Evolutionary conservation across 2,329 filamentous ascomycete genomes (phyloP), one percentile per base, ranked within the genome.

Genomic region (Exophiala xenobiotica): DNA sequence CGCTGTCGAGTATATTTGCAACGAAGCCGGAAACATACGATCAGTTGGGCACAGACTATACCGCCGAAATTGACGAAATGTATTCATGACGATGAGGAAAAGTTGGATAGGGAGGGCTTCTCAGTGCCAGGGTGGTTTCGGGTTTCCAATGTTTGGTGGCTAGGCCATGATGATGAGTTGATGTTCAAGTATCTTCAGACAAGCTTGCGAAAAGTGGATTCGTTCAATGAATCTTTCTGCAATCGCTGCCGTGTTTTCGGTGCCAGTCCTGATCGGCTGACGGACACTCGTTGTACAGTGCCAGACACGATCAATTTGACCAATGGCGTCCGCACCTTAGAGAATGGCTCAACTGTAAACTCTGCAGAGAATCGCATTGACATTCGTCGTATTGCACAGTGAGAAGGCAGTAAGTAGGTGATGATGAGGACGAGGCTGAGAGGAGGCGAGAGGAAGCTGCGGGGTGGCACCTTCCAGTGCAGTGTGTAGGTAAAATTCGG

Each of bases 1-100:
- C 89, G 18, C 70, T 96, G 49, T 86, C 86, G 64, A 85, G 78
- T 29, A 77, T 90, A 19, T 75, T 90, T 58, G 83, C 80, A 6
- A 78, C 76, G 20, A 86, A 84, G 40, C 58, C 58, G 8, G 61
- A 62, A 27, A 56, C 54, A 3, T 63, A 63, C 39, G 58, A 61
- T 20, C 50, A 53, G 26, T 48, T 62, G 12, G 59, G 52, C 3
- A 50, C 42, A 14, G 53, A 59, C 26, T 51, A 56, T 29, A 49
- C 53, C n/a, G 43, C 49, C 3, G 60, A 59, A 20, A 58, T 62
- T 39, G 58, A 62, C 14, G 60, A 62, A 11, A 60, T 62, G 58
- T 61, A 61, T 40, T 54, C 53, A 29, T 59, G 51, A 57, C 6
- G 9, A 14, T 22, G 9, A 11, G 29, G 5, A 9, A 33, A 11